phyloP scores from a whole-genome alignment of 257 asterid species.

The Rauvolfia tetraphylla region DNA sequence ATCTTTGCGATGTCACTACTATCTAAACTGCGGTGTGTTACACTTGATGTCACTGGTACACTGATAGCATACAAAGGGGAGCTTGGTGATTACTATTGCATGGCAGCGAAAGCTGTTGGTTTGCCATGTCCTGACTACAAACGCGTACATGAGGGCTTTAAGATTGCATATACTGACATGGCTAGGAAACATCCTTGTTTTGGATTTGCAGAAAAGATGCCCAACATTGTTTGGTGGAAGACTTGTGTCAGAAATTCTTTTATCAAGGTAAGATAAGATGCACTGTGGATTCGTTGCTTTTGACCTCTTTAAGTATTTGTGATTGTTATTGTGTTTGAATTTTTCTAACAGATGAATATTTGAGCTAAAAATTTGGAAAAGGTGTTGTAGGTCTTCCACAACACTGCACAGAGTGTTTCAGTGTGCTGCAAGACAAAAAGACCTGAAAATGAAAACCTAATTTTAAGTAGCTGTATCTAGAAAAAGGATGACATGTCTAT shows the following conservation, averaged over 20 bases:
- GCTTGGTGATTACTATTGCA: conserved; percentile 97
- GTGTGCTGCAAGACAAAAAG: background rate
- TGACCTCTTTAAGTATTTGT: background rate
- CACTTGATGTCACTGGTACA: conserved; percentile 96
- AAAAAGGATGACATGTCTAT: background rate
- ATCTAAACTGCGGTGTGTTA: conserved; percentile 61
- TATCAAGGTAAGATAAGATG: conserved; percentile 52
- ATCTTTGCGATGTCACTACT: conserved; percentile 58
- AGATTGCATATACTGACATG: conserved; percentile 83
- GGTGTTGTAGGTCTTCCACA: background rate
- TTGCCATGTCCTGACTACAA: conserved; percentile 93
- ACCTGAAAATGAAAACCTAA: background rate
- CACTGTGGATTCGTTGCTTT: conserved; percentile 4
- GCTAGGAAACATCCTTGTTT: conserved; percentile 90
- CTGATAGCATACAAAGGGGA: conserved; percentile 96
- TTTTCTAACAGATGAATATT: background rate
- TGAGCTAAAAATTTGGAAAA: background rate
- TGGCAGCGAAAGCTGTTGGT: conserved; percentile 95
- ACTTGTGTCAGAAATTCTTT: conserved; percentile 87
- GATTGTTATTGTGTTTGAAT: background rate
- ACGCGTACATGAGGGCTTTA: conserved; percentile 89
- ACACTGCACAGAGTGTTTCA: background rate
- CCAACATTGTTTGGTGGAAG: conserved; percentile 95
- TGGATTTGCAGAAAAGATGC: conserved; percentile 82
- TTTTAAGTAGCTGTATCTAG: background rate